Evolutionary conservation across 345 rosid species (phyloP).

Genomic region (Moricandia arvensis): DNA sequence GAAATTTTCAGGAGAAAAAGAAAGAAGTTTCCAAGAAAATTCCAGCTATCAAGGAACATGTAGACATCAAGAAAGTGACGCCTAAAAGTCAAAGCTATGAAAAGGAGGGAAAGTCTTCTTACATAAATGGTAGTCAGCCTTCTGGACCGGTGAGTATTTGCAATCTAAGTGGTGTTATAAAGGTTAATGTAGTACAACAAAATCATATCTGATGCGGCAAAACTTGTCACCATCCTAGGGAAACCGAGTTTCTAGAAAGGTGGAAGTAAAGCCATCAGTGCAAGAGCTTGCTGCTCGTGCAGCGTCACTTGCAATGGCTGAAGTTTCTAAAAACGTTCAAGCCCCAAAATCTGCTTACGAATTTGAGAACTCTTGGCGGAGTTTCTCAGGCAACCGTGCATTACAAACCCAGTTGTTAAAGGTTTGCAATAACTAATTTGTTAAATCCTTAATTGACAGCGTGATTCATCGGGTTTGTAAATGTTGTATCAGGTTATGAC

Average conservation of each 20-base stretch:
- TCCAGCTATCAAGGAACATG: constrained; percentile 39
- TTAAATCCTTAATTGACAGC: not conserved
- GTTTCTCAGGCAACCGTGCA: constrained; percentile 59
- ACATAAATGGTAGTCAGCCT: constrained; percentile 28
- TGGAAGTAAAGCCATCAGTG: constrained; percentile 56
- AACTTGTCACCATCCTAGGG: constrained; percentile 36
- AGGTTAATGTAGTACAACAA: not conserved
- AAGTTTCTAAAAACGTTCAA: constrained; percentile 64
- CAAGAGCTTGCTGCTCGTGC: constrained; percentile 88
- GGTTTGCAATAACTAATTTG: constrained; percentile 40
- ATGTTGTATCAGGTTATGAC: constrained; percentile 52
- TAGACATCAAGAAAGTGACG: constrained; percentile 38
- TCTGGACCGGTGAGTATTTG: constrained; percentile 31
- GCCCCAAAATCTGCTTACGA: constrained; percentile 83
- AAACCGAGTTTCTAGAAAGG: constrained; percentile 39
- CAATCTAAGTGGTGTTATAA: not conserved
- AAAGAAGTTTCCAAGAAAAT: constrained; percentile 38
- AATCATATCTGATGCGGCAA: not conserved
- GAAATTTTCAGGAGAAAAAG: constrained; percentile 42
- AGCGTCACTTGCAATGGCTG: constrained; percentile 68
- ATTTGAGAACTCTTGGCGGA: constrained; percentile 80
- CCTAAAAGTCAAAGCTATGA: constrained; percentile 34
- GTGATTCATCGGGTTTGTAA: constrained; percentile 8
- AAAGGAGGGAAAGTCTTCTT: constrained; percentile 29
- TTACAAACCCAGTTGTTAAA: constrained; percentile 67